Evolutionary conservation across 2,329 filamentous ascomycete genomes (phyloP).

Genomic region (Neurospora sp.): DNA sequence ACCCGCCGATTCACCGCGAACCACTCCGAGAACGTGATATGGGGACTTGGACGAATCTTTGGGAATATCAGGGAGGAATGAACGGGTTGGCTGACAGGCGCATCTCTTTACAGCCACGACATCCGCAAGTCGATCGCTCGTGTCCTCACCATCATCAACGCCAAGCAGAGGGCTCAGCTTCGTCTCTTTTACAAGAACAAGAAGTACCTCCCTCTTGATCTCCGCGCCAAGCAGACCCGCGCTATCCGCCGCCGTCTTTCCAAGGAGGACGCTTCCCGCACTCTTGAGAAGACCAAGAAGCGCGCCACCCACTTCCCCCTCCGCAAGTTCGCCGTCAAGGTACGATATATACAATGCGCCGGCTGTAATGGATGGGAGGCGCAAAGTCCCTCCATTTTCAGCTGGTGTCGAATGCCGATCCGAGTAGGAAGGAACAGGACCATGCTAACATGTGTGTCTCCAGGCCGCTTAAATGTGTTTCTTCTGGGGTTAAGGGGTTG

Average conservation of each 20-base stretch:
- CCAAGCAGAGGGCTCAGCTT: constrained; percentile 96
- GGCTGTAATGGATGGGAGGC: not conserved
- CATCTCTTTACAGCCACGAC: constrained; percentile 62
- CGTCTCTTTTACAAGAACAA: constrained; percentile 99
- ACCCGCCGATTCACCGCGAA: constrained; percentile 1
- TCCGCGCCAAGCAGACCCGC: constrained; percentile 96
- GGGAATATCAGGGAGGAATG: constrained; percentile 1
- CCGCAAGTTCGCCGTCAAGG: constrained; percentile 99
- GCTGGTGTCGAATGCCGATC: not conserved
- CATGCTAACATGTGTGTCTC: constrained; percentile 13
- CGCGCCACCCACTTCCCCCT: constrained; percentile 91
- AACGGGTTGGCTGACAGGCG: constrained; percentile 16
- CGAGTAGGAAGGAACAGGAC: not conserved
- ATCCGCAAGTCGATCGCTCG: constrained; percentile 99
- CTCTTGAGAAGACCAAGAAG: constrained; percentile 96
- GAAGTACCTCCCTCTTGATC: constrained; percentile 98
- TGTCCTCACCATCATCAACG: constrained; percentile 98
- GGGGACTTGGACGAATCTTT: not conserved
- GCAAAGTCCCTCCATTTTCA: not conserved
- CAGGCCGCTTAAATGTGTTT: constrained; percentile 17
- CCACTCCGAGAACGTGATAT: constrained; percentile 5
- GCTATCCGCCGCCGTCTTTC: constrained; percentile 93
- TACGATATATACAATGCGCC: constrained; percentile 30
- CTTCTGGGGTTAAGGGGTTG: constrained; percentile 15
- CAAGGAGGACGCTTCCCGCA: constrained; percentile 75